Evolutionary conservation across 805 yeast species (phyloP), one percentile per base, ranked within the genome.

Genomic region (Komagataella pseudopastoris): DNA sequence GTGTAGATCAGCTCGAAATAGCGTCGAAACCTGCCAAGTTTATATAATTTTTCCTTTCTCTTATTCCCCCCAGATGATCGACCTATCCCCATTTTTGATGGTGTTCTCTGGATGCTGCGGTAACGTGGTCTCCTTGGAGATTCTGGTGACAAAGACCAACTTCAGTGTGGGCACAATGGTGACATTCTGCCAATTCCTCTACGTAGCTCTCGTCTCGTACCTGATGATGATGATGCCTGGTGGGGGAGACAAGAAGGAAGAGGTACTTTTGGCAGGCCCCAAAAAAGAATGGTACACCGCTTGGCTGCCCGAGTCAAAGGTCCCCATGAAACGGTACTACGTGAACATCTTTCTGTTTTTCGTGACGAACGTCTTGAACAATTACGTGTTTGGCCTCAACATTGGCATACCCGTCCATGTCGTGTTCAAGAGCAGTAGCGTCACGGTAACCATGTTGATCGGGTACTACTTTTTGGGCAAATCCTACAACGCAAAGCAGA

Each of bases 71-170:
- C 39, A 20, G 10, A 30, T 43, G 24, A 52, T 55, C 2, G 44
- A 50, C 12, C 46, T 46, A 16, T 18, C 48, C 30, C 48, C 30
- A 10, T 36, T 17, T 36, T 12, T 59, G 8, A 66, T 77, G 36
- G 77, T 83, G 10, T 80, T 83, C 59, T 85, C 86, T 0, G 88
- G 90, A 3, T 85, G 93, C 61, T 85, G 93, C 60, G 67, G 80
- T 36, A 85, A 83, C 61, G 89, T 82, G 24, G 68, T 77, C 53
- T 71, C 85, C 1, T 64, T 85, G 50, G 93, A 85, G 60, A 61
- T 70, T 23, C 65, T 84, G 16, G 63, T 83, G 1, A 30, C 39
- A 60, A 62, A 22, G 52, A 56, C 12, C 59, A 66, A 22, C 60
- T 75, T 1, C 49, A 60, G 60, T 47, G 59, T 69, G 6, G 83